A percentile compares a stretch with the other conserved stretches of the same genome.
phyloP scores from a whole-genome alignment of 306 rosid species.

The peach (Prunus persica) region DNA sequence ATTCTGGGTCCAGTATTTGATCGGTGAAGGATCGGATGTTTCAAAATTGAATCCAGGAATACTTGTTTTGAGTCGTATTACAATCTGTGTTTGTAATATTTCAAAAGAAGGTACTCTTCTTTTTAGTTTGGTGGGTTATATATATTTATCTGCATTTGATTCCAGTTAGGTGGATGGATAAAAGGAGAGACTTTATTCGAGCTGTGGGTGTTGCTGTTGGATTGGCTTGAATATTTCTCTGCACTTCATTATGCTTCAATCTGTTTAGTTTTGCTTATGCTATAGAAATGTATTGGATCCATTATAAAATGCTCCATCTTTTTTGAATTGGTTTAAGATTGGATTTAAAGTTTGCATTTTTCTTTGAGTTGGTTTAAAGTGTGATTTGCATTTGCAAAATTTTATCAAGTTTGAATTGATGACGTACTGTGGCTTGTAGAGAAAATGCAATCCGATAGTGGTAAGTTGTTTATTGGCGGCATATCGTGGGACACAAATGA shows the following conservation, averaged over 20 bases:
- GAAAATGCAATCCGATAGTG: constrained; percentile 74
- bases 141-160: constrained; percentile 40
- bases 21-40: constrained; percentile 30
- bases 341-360: constrained; percentile 3
- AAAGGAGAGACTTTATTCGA: constrained; percentile 21
- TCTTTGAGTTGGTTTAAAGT: not conserved
- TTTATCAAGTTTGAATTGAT: not conserved
- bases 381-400: constrained; percentile 34
- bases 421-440: constrained; percentile 15
- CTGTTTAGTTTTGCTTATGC: constrained; percentile 17
- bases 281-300: constrained; percentile 44
- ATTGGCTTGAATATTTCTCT: constrained; percentile 21
- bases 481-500: constrained; percentile 99
- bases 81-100: constrained; percentile 23
- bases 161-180: constrained; percentile 19
- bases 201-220: constrained; percentile 24
- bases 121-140: constrained; percentile 21
- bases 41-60: constrained; percentile 31
- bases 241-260: constrained; percentile 17
- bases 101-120: constrained; percentile 33
- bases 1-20: constrained; percentile 35
- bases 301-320: constrained; percentile 2
- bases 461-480: constrained; percentile 86
- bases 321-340: constrained; percentile 21
- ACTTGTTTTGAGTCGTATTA: constrained; percentile 16